phyloP scores from a whole-genome alignment of 768 basidiomycete genomes.

The Lenzites betulinus region DNA sequence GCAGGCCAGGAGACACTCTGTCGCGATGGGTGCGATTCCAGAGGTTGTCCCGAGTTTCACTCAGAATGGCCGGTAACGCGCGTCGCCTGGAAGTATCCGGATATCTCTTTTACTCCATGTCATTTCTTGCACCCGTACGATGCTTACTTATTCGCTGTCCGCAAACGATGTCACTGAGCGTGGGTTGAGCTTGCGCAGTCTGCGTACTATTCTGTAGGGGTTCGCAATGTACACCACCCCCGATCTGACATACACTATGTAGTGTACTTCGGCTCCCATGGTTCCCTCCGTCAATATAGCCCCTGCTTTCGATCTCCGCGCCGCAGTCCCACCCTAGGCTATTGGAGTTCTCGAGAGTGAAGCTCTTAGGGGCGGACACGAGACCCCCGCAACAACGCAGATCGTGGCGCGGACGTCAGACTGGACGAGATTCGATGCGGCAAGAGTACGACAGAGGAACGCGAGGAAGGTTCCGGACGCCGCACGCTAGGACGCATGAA shows the following conservation, averaged over 20 bases:
- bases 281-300: no score
- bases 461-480: background rate
- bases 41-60: background rate
- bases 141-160: background rate
- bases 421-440: background rate
- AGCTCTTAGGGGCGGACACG: background rate
- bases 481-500: background rate
- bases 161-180: background rate
- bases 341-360: background rate
- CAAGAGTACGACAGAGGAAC: background rate
- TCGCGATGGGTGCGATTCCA: slow-evolving; percentile 4
- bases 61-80: background rate
- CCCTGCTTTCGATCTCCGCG: no score
- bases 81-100: background rate
- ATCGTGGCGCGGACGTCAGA: background rate
- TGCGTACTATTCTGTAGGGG: no score
- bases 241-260: no score
- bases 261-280: no score
- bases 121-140: background rate
- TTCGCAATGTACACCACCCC: no score
- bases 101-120: background rate
- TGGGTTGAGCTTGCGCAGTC: background rate
- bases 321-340: no score
- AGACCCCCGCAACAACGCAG: background rate
- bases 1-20: slow-evolving; percentile 10